Evolutionary conservation across 768 basidiomycete genomes (phyloP).

Genomic region (Leccinum rimulosum): DNA sequence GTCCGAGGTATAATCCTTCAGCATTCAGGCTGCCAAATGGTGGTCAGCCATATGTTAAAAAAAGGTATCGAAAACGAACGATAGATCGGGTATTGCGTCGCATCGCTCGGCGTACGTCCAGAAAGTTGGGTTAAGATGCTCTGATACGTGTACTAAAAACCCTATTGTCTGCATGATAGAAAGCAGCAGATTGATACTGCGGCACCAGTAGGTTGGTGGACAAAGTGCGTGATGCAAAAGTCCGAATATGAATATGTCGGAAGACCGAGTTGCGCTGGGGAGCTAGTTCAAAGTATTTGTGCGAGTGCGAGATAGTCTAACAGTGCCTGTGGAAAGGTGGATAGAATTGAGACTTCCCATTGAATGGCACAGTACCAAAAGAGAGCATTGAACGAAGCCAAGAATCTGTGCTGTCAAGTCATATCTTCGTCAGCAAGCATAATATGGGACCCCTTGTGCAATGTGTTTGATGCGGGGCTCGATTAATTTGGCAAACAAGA

Average conservation of each 20-base stretch:
- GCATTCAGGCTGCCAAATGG: slow-evolving; percentile 71
- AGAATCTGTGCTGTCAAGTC: not conserved
- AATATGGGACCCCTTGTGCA: not conserved
- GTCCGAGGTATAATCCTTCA: slow-evolving; percentile 79
- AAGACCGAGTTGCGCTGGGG: not conserved
- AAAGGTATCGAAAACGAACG: slow-evolving; percentile 45
- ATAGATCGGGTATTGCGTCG: slow-evolving; percentile 92
- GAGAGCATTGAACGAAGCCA: not conserved
- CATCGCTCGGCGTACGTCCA: slow-evolving; percentile 90
- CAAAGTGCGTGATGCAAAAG: not conserved
- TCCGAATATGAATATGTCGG: not conserved
- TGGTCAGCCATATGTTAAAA: not conserved
- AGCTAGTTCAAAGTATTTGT: not conserved
- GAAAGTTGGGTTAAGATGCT: slow-evolving; percentile 90
- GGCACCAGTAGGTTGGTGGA: not conserved
- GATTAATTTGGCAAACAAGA: not conserved
- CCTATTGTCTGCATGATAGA: no score
- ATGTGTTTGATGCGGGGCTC: not conserved
- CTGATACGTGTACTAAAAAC: slow-evolving; percentile 76
- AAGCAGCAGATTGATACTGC: no score
- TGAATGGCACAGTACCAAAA: not conserved
- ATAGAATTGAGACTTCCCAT: no score
- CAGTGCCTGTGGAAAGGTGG: not conserved
- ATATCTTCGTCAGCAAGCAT: not conserved
- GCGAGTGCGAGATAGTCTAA: not conserved